Conservation (phyloP, 305 asterid genomes). For the Rubia peregrina region DNA sequence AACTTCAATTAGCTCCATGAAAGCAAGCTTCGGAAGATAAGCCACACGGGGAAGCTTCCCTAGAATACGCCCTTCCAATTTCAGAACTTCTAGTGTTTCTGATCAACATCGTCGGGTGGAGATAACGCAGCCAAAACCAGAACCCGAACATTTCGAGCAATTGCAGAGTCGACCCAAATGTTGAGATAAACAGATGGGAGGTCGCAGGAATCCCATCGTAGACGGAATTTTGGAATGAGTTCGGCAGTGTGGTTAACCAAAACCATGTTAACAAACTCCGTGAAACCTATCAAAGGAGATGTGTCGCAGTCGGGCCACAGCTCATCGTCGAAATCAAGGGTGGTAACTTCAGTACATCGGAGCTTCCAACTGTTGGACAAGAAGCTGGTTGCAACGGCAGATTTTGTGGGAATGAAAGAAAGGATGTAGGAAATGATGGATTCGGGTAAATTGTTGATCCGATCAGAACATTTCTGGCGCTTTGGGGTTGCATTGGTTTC, state of each 20-base stretch:
- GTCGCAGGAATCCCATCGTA: not conserved
- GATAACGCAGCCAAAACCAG: not conserved
- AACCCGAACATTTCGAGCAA: not conserved
- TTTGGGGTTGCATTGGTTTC: not conserved
- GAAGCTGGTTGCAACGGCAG: not conserved
- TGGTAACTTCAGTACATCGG: not conserved
- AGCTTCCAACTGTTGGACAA: conserved; percentile 1
- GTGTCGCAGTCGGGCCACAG: not conserved
- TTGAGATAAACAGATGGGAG: not conserved
- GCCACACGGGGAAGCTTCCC: not conserved
- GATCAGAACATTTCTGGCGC: not conserved
- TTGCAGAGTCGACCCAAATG: not conserved
- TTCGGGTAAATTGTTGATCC: not conserved
- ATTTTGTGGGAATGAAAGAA: not conserved
- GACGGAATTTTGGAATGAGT: not conserved
- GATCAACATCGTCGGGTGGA: not conserved
- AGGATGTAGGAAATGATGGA: not conserved
- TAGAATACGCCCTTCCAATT: not conserved
- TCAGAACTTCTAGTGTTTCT: not conserved
- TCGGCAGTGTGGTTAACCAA: not conserved
- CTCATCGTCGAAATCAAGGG: not conserved
- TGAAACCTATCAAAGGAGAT: not conserved
- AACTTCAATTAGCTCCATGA: not conserved
- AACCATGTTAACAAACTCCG: conserved; percentile 4
- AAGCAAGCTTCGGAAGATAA: not conserved